Evolutionary conservation across 2,329 filamentous ascomycete species (phyloP).

Genomic region (Leptodontidium sp.): DNA sequence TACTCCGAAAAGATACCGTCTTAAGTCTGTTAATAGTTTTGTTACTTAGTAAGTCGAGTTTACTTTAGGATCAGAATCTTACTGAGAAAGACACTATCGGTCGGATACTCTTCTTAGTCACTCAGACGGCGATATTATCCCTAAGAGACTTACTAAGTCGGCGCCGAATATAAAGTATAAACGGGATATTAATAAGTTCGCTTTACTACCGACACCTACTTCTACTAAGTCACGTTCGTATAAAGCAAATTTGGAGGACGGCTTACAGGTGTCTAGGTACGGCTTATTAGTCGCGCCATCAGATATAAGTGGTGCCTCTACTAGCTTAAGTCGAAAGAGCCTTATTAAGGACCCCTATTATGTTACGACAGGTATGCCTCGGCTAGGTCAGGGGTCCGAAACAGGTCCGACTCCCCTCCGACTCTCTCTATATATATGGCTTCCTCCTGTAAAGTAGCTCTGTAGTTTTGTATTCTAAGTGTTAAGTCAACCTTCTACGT

Average conservation of each 20-base stretch:
- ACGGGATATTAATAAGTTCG: slow-evolving; percentile 71
- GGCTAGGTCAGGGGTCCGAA: too few species aligned
- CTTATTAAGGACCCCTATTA: slow-evolving; percentile 38
- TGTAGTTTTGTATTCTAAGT: too few species aligned
- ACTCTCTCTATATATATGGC: too few species aligned
- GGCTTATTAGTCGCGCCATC: slow-evolving; percentile 16
- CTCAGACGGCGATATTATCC: slow-evolving; percentile 37
- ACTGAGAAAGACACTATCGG: slow-evolving; percentile 42
- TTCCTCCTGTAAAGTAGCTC: too few species aligned
- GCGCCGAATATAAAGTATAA: slow-evolving; percentile 39
- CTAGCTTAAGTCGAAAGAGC: slow-evolving; percentile 36
- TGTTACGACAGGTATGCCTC: too few species aligned
- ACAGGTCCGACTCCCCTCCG: too few species aligned
- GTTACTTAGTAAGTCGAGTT: slow-evolving; percentile 41
- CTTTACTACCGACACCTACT: slow-evolving; percentile 60
- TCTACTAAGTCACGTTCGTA: slow-evolving; percentile 27
- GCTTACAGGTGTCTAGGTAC: slow-evolving; percentile 25
- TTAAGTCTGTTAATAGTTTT: slow-evolving; percentile 40
- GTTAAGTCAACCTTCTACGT: too few species aligned
- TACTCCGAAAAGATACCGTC: slow-evolving; percentile 36
- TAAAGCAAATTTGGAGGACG: slow-evolving; percentile 26
- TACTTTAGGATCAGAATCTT: slow-evolving; percentile 35
- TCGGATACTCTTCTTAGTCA: slow-evolving; percentile 43
- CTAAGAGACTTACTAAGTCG: slow-evolving; percentile 38
- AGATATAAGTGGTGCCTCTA: slow-evolving; percentile 32